A percentile compares a stretch with the other conserved stretches of the same genome.
phyloP scores from a whole-genome alignment of 1,284 basidiomycete genomes.

The Fistulina hepatica region DNA sequence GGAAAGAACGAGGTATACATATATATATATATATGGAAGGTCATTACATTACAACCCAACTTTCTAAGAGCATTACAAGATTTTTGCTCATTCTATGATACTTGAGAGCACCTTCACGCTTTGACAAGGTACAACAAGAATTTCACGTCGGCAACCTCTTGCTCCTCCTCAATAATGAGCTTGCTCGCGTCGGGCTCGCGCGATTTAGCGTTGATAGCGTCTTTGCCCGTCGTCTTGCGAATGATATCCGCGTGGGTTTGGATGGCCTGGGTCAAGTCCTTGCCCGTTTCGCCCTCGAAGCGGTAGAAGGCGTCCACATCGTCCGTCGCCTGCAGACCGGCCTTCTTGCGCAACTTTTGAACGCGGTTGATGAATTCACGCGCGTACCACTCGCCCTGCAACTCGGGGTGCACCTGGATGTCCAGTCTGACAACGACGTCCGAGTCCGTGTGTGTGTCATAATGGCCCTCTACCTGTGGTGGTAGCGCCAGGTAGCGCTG shows the following conservation, averaged over 20 bases:
- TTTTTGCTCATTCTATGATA: constrained; percentile 19
- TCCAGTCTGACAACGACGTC: constrained; percentile 93
- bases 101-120: constrained; percentile 15
- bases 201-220: constrained; percentile 53
- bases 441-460: constrained; percentile 84
- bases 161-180: constrained; percentile 74
- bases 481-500: constrained; percentile 85
- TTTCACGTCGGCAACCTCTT: constrained; percentile 78
- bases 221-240: constrained; percentile 63
- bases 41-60: too few species aligned
- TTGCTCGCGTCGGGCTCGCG: constrained; percentile 30
- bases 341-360: constrained; percentile 94
- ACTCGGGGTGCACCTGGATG: constrained; percentile 76
- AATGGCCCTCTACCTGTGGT: constrained; percentile 45
- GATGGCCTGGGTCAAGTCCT: constrained; percentile 65
- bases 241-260: constrained; percentile 64
- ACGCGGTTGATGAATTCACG: constrained; percentile 91
- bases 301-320: constrained; percentile 86
- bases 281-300: constrained; percentile 63
- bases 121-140: constrained; percentile 61
- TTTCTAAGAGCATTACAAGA: constrained; percentile 23
- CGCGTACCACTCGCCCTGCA: constrained; percentile 82
- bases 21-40: too few species aligned
- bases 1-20: too few species aligned
- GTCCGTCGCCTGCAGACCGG: constrained; percentile 89